Conservation (phyloP, 768 basidiomycete genomes). For the Candolleomyces eurysporus region DNA sequence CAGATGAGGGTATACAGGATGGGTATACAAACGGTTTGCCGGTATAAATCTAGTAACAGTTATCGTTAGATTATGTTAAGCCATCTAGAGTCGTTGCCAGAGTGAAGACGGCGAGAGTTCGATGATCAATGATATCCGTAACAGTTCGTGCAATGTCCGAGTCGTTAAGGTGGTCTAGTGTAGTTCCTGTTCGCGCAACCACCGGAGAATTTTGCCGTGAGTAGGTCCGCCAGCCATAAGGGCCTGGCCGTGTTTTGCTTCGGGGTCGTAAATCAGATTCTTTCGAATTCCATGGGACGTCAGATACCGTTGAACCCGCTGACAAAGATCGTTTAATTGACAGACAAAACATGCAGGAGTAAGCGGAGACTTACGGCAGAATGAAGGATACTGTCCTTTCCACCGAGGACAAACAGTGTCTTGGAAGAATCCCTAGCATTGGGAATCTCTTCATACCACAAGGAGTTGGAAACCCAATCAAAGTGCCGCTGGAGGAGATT, state of each 20-base stretch:
- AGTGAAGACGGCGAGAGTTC: no score
- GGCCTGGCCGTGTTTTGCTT: slow-evolving; percentile 63
- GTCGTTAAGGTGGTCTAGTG: neutral
- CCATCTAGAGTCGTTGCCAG: no score
- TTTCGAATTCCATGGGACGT: slow-evolving; percentile 70
- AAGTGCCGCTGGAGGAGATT: slow-evolving; percentile 83
- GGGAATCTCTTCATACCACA: slow-evolving; percentile 91
- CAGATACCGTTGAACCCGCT: slow-evolving; percentile 77
- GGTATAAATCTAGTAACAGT: no score
- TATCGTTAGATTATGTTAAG: no score
- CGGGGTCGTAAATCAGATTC: slow-evolving; percentile 62
- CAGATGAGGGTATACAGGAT: no score
- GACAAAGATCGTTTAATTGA: slow-evolving; percentile 3
- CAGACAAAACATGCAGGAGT: neutral
- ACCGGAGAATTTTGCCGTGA: slow-evolving; percentile 57
- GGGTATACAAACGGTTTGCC: no score
- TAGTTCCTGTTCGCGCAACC: slow-evolving; percentile 41
- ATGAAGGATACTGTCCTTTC: slow-evolving; percentile 76
- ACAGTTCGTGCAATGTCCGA: neutral
- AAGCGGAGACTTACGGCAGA: slow-evolving; percentile 47
- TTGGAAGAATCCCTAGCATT: slow-evolving; percentile 65
- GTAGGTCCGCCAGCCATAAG: slow-evolving; percentile 51
- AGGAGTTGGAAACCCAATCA: slow-evolving; percentile 82
- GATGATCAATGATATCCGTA: neutral
- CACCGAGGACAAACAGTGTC: slow-evolving; percentile 78